Evolutionary conservation across 495 filamentous ascomycete genomes (phyloP), one percentile per base, ranked within the genome.

Genomic region (Cenococcum geophilum): DNA sequence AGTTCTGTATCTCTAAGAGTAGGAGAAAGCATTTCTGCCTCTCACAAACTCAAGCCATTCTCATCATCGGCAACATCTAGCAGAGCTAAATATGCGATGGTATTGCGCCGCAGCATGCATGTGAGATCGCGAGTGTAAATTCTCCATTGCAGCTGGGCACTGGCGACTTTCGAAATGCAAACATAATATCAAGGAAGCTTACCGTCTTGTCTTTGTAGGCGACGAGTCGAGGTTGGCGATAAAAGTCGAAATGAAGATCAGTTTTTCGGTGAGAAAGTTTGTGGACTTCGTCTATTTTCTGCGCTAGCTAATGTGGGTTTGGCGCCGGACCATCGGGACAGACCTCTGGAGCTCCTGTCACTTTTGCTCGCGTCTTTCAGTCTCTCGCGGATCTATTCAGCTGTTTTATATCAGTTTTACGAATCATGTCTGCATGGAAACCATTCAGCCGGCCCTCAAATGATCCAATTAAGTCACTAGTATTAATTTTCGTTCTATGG

Each of bases 11-110:
- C 90, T 95, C 90, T 96, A 96, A 77, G 77, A 79, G 76, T 70
- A 72, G 59, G 60, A 63, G 57, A 10, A 32, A 51, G 79, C 83
- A 80, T 86, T 81, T 76, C 83, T 79, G 77, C 81, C 73, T 70
- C 76, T 76, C 76, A 69, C 74, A 74, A 79, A 79, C 87, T 92
- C 89, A 86, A 92, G 89, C 87, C 89, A 89, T 70, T 77, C 79
- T 88, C 85, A 81, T 88, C 83, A 83, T 82, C 81, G 77, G 78
- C 71, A 74, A 75, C 77, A 77, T 75, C 71, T 68, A 74, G 74
- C 72, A 72, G 67, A 60, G n/a, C 47, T 52, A 60, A 51, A 61
- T 18, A 60, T 60, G 59, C 57, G 63, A 63, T 54, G n/a, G 36
- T 51, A 21, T 25, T 61, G 52, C 61, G 57, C 27, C 27, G 3